phyloP scores from a whole-genome alignment of 2,329 filamentous ascomycete species.

The Leptographium lundbergii region DNA sequence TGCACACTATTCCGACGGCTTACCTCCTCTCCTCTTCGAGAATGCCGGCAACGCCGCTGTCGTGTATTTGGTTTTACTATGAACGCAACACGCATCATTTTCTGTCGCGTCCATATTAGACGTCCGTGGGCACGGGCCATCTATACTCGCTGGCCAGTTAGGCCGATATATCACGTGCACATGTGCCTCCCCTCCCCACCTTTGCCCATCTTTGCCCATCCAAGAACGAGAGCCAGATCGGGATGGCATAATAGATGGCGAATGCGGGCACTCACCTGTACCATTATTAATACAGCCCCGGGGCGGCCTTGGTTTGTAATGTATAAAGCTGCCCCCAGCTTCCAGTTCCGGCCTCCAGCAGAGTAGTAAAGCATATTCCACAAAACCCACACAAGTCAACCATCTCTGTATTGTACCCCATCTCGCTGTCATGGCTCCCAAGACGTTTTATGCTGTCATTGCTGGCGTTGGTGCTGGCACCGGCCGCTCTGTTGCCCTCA shows the following conservation, averaged over 20 bases:
- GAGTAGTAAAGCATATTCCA: neutral
- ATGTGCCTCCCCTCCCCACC: too few relatives aligned
- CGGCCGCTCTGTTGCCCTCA: constrained; percentile 30
- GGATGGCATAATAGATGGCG: neutral
- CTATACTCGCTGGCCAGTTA: neutral
- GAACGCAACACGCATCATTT: neutral
- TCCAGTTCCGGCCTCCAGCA: neutral
- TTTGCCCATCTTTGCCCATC: neutral
- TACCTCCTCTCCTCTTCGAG: neutral
- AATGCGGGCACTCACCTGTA: neutral
- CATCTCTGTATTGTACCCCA: neutral
- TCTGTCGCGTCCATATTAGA: neutral
- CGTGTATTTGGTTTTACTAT: neutral
- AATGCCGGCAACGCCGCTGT: neutral
- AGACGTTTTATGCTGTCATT: constrained; percentile 49
- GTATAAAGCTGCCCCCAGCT: neutral
- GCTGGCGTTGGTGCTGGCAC: constrained; percentile 64
- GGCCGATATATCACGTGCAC: too few relatives aligned
- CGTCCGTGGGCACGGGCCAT: neutral
- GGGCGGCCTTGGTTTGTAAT: neutral
- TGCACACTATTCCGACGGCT: neutral
- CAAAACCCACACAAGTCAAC: neutral
- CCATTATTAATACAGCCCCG: neutral
- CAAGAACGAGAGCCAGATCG: neutral
- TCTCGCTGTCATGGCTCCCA: constrained; percentile 16